Percentiles rank a stretch among this genome's conserved stretches.
Conservation (phyloP, 371 early-diverging fungal species). For the Zychaea mexicana region DNA sequence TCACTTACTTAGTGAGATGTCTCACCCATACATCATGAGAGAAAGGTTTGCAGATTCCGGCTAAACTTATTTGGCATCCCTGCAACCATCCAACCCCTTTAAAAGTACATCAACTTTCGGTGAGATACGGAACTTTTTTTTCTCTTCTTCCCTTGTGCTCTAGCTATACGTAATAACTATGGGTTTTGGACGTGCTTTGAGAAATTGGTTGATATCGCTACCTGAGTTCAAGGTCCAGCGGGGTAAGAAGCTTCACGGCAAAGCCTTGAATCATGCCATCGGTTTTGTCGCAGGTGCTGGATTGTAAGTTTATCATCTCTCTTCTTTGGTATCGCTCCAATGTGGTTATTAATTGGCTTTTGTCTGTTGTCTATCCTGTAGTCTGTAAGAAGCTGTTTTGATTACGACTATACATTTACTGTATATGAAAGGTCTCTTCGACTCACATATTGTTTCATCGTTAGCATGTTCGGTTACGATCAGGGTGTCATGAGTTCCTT, state of each 20-base stretch:
- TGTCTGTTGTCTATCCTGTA: not conserved
- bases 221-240: slow-evolving; percentile 11
- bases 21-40: not conserved
- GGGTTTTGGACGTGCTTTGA: not conserved
- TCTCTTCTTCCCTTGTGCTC: not conserved
- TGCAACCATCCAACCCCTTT: not conserved
- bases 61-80: not conserved
- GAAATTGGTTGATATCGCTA: not conserved
- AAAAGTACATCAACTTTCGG: not conserved
- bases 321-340: too few relatives aligned
- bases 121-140: not conserved
- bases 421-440: not conserved
- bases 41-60: not conserved
- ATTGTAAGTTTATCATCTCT: not conserved
- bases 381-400: not conserved
- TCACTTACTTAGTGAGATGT: not conserved
- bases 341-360: too few relatives aligned
- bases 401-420: too few relatives aligned
- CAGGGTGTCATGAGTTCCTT: slow-evolving; percentile 24
- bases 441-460: too few relatives aligned
- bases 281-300: slow-evolving; percentile 15
- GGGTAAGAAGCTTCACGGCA: slow-evolving; percentile 12
- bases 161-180: not conserved
- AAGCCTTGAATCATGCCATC: slow-evolving; percentile 6
- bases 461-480: slow-evolving; percentile 23